phyloP scores from a whole-genome alignment of 2,329 filamentous ascomycete species.

The Penicillium crustosum region DNA sequence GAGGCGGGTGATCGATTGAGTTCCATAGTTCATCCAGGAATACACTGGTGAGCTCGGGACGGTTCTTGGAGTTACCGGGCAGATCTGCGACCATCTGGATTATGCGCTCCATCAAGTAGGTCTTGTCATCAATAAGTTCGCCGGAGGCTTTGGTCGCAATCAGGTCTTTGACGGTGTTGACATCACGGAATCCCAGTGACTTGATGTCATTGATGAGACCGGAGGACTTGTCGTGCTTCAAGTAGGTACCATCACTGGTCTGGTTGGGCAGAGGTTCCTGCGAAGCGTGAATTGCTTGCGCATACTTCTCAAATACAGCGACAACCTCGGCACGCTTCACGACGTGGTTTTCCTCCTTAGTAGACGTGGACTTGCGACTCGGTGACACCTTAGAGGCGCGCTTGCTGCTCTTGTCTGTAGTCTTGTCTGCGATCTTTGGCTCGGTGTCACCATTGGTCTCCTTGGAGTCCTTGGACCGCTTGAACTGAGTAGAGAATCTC shows the following conservation, averaged over 20 bases:
- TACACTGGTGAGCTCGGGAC: slow-evolving; percentile 63
- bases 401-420: slow-evolving; percentile 26
- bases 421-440: slow-evolving; percentile 25
- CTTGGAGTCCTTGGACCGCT: slow-evolving; percentile 32
- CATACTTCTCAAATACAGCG: slow-evolving; percentile 46
- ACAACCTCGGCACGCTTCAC: slow-evolving; percentile 44
- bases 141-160: slow-evolving; percentile 64
- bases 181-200: slow-evolving; percentile 56
- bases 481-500: slow-evolving; percentile 43
- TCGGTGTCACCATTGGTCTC: slow-evolving; percentile 34
- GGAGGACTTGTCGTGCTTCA: slow-evolving; percentile 51
- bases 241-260: slow-evolving; percentile 63
- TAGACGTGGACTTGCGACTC: slow-evolving; percentile 25
- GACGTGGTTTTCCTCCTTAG: slow-evolving; percentile 27
- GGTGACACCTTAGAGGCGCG: slow-evolving; percentile 35
- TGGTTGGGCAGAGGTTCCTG: slow-evolving; percentile 63
- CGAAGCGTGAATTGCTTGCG: slow-evolving; percentile 54
- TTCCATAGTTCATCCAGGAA: slow-evolving; percentile 72
- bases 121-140: slow-evolving; percentile 69
- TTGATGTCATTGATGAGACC: slow-evolving; percentile 59
- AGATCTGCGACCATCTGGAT: slow-evolving; percentile 68
- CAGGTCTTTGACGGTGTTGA: slow-evolving; percentile 62
- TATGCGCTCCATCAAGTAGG: slow-evolving; percentile 72
- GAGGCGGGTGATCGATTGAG: slow-evolving; percentile 69
- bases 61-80: slow-evolving; percentile 60